These are phyloP conservation scores for Polyplosphaeria fusca DNA, from an alignment of 495 filamentous ascomycete species.

Conservation along the genomic window DNA sequence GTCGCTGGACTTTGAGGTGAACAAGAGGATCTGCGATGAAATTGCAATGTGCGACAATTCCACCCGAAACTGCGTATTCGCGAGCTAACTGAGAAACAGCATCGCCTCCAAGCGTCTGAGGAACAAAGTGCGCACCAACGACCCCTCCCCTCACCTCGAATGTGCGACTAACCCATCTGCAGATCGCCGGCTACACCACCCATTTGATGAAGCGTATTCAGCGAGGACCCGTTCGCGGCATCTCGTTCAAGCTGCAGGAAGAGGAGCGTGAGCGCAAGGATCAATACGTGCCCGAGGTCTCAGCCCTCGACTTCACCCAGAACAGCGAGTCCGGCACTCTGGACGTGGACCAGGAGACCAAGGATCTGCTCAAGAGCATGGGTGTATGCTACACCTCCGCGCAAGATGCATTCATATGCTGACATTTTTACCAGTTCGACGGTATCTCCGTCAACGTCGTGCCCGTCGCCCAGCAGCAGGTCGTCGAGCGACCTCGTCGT, in stretches of 20 bases:
- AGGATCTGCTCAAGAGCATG: conserved; percentile 96
- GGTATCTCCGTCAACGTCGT: conserved; percentile 93
- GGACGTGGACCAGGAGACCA: conserved; percentile 94
- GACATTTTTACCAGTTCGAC: conserved; percentile 70
- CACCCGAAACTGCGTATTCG: conserved; percentile 78
- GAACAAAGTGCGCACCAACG: conserved; percentile 7
- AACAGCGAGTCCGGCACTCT: conserved; percentile 84
- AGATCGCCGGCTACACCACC: conserved; percentile 87
- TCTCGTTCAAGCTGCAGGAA: conserved; percentile 99
- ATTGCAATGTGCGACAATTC: too few relatives aligned
- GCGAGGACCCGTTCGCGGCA: conserved; percentile 97
- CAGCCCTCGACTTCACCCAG: conserved; percentile 94
- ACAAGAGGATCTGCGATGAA: conserved; percentile 99
- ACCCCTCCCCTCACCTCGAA: neutral
- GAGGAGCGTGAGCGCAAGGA: conserved; percentile 99
- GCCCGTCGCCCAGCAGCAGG: conserved; percentile 82
- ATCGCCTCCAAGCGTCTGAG: conserved; percentile 44
- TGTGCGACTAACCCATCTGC: neutral
- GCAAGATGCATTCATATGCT: neutral
- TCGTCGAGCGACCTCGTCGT: conserved; percentile 69
- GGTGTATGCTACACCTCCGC: conserved; percentile 71
- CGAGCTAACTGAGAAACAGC: conserved; percentile 98
- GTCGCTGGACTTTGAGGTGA: conserved; percentile 99
- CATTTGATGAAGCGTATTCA: conserved; percentile 92
- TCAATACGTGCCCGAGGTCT: conserved; percentile 99